Base-by-base conservation (phyloP, 306 rosid species). In the Herpetospermum pedunculosum region DNA sequence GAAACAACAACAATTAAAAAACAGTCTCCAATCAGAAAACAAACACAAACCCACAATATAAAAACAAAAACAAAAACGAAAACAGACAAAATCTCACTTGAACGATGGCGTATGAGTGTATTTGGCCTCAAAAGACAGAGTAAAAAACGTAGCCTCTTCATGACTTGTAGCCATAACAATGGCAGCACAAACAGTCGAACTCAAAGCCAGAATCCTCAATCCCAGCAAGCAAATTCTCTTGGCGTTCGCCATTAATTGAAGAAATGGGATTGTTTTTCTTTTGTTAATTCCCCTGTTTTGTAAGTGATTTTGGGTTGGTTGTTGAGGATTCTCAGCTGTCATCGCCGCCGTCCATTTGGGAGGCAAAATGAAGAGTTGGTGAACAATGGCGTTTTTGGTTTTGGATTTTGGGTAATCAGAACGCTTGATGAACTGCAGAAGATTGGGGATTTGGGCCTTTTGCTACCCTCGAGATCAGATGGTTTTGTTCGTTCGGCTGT, bases 101-200 rank as follows among this genome's bases (percentile, higher is more conserved):
- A 90, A 87, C 15, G 98, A 82, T 25, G 94, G 92, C 15, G 92
- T 71, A 40, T 82, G 77, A 2, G 88, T 82, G 81, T 88, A 90
- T 79, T 84, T 92, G 12, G 84, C 94, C 79, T 90, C 96, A 65
- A 86, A 57, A 46, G 91, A 78, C 2, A 89, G 2, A 3, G 81
- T 9, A 3, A 82, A 81, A 78, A 82, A 41, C 49, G 11, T 78
- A 23, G 84, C 30, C 49, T 32, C 85, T 80, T 89, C 79, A 70
- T 79, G 98, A 82, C 95, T 92, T 2, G 96, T 82, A 19, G 80
- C 92, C 98, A 92, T 92, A 53, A 90, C 88, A 78, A 92, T 70
- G 34, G 85, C 87, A 0, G 91, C 87, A 6, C 88, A 75, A 79
- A 92, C 74, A 44, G 98, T 92, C 9, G 98, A 87, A 0, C 67